phyloP scores from a whole-genome alignment of 768 basidiomycete genomes.

The Mycena amicta region DNA sequence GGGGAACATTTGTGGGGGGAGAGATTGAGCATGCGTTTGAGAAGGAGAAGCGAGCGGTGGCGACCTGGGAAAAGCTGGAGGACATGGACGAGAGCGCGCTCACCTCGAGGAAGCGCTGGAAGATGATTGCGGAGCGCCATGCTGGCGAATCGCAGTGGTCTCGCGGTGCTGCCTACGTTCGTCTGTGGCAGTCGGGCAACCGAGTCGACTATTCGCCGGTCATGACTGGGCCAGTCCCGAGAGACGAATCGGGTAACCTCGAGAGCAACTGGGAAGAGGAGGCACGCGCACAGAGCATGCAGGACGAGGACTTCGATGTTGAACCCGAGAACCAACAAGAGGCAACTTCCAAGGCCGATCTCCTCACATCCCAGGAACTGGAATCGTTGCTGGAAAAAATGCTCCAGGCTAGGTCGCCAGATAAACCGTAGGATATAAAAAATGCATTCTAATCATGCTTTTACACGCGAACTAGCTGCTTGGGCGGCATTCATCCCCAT shows the following conservation, averaged over 20 bases:
- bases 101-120: slow-evolving; percentile 77
- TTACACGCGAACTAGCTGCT: slow-evolving; percentile 73
- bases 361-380: background rate
- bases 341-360: too few species aligned
- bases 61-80: slow-evolving; percentile 58
- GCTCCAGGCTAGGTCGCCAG: background rate
- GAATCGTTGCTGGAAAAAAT: background rate
- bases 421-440: background rate
- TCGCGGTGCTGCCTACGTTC: slow-evolving; percentile 72
- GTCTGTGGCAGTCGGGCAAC: slow-evolving; percentile 70
- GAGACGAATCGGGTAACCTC: background rate
- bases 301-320: background rate
- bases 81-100: slow-evolving; percentile 61
- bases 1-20: slow-evolving; percentile 61
- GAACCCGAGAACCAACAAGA: background rate
- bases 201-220: slow-evolving; percentile 66
- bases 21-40: slow-evolving; percentile 64
- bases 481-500: slow-evolving; percentile 92
- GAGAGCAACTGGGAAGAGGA: background rate
- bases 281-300: background rate
- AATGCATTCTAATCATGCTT: slow-evolving; percentile 30
- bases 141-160: slow-evolving; percentile 60
- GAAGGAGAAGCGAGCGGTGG: slow-evolving; percentile 63
- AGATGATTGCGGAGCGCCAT: slow-evolving; percentile 56
- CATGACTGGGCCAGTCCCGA: slow-evolving; percentile 43